These are phyloP conservation scores for Celoporthe dispersa DNA, from an alignment of 2,329 filamentous ascomycete species.

Conservation along the genomic window DNA sequence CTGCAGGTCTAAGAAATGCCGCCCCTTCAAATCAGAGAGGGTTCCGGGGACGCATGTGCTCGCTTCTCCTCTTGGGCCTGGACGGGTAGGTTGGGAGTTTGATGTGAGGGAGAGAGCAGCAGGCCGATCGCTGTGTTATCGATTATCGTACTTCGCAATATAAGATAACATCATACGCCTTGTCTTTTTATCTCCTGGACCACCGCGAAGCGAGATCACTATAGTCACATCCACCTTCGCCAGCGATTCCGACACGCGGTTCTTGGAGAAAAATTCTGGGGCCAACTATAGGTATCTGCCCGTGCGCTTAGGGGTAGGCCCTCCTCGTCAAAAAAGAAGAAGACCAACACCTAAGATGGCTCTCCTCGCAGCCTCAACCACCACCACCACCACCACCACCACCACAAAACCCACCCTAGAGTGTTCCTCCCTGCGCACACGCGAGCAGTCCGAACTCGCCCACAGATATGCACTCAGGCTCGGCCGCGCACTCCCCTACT, in stretches of 20 bases:
- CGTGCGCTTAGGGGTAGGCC: not conserved
- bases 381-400: conserved; percentile 15
- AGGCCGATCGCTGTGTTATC: not conserved
- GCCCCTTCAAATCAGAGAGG: not conserved
- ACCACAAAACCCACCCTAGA: conserved; percentile 6
- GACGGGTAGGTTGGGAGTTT: not conserved
- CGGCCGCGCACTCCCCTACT: conserved; percentile 11
- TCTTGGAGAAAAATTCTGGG: not conserved
- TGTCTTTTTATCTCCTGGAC: not conserved
- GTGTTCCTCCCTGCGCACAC: conserved; percentile 17
- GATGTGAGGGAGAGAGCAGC: not conserved
- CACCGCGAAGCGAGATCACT: not conserved
- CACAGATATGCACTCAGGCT: conserved; percentile 23
- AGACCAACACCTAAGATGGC: conserved; percentile 15
- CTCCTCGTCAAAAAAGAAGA: not conserved
- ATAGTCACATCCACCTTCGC: not conserved
- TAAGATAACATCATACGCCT: not conserved
- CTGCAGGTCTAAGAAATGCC: not conserved
- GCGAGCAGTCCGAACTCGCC: conserved; percentile 18
- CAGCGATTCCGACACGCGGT: not conserved
- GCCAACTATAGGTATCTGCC: not conserved
- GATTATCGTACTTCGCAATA: not conserved
- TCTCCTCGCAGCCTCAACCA: conserved; percentile 15
- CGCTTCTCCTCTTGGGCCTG: not conserved
- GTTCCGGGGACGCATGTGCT: not conserved